Conservation (phyloP, 208 protist species). For the Trypanosoma avium region DNA sequence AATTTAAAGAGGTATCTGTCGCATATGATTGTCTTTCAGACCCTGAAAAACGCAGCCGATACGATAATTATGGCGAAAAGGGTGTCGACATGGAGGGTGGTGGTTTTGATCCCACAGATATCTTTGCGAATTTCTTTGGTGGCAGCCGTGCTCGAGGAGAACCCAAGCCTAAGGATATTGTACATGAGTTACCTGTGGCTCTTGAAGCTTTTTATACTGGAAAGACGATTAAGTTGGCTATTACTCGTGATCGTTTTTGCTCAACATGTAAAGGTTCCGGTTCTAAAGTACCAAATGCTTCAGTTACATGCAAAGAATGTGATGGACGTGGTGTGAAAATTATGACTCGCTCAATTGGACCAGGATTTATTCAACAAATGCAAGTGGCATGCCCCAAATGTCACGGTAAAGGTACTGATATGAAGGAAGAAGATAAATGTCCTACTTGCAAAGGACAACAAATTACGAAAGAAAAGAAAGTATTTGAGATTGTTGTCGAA, state of each 20-base stretch:
- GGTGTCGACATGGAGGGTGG: conserved; percentile 92
- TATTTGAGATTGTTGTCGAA: conserved; percentile 97
- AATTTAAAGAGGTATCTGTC: conserved; percentile 95
- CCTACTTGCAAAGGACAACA: conserved; percentile 94
- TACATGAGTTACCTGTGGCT: conserved; percentile 91
- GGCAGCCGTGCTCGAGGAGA: conserved; percentile 80
- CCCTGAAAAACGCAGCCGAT: conserved; percentile 94
- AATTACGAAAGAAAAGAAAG: conserved; percentile 95
- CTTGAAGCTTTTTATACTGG: conserved; percentile 99
- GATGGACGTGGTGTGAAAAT: conserved; percentile 92
- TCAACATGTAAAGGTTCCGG: conserved; percentile 83
- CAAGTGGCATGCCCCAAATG: conserved; percentile 94
- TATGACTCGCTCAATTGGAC: conserved; percentile 93
- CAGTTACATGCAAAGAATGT: conserved; percentile 93
- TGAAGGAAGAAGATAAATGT: conserved; percentile 95
- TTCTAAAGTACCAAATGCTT: conserved; percentile 63
- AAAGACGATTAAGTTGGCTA: conserved; percentile 95
- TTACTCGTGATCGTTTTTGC: conserved; percentile 93
- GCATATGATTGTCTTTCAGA: conserved; percentile 98
- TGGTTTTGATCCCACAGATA: conserved; percentile 86
- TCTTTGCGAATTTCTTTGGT: conserved; percentile 92
- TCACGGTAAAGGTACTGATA: conserved; percentile 90
- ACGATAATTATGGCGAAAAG: conserved; percentile 98
- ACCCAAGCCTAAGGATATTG: conserved; percentile 96
- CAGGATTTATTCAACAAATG: conserved; percentile 97